Percentiles rank a stretch among this genome's conserved stretches.
These are phyloP conservation scores for Trichocladium antarcticum DNA, from an alignment of 495 filamentous ascomycete genomes.

Conservation along the genomic window DNA sequence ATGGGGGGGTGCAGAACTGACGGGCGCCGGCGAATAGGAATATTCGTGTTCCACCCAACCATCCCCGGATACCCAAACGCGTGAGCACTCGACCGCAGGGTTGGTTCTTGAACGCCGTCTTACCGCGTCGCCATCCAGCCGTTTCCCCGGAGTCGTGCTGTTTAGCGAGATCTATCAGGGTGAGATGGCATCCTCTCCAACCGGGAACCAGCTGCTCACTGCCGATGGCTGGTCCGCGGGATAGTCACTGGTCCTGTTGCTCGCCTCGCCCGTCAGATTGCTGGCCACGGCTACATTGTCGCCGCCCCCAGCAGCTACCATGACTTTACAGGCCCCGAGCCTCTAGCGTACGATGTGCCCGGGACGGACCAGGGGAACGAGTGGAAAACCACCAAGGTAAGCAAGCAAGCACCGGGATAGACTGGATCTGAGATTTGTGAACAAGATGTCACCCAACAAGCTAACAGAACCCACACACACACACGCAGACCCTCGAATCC, in stretches of 20 bases:
- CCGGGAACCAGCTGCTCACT: background rate
- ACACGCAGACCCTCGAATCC: constrained; percentile 65
- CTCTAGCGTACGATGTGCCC: constrained; percentile 73
- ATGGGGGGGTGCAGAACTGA: too few relatives aligned
- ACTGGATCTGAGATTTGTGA: too few relatives aligned
- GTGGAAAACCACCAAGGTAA: constrained; percentile 70
- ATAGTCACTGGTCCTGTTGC: constrained; percentile 85
- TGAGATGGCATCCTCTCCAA: constrained; percentile 20
- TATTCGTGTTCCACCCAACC: constrained; percentile 80
- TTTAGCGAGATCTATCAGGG: constrained; percentile 98
- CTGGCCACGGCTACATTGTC: constrained; percentile 87
- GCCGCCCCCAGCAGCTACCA: constrained; percentile 86
- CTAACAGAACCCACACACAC: background rate
- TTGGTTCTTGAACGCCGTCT: constrained; percentile 2
- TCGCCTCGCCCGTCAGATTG: constrained; percentile 85
- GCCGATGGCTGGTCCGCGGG: background rate
- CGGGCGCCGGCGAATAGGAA: constrained; percentile 40
- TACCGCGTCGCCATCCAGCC: constrained; percentile 28
- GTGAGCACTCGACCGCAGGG: too few relatives aligned
- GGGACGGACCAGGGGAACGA: constrained; percentile 82
- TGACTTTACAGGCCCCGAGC: constrained; percentile 78
- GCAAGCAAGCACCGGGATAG: background rate
- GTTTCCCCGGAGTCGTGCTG: constrained; percentile 81
- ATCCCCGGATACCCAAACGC: constrained; percentile 79
- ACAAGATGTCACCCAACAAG: background rate